These are phyloP conservation scores for Termitomyces sp. DNA, from an alignment of 768 basidiomycete species.

Conservation along the genomic window DNA sequence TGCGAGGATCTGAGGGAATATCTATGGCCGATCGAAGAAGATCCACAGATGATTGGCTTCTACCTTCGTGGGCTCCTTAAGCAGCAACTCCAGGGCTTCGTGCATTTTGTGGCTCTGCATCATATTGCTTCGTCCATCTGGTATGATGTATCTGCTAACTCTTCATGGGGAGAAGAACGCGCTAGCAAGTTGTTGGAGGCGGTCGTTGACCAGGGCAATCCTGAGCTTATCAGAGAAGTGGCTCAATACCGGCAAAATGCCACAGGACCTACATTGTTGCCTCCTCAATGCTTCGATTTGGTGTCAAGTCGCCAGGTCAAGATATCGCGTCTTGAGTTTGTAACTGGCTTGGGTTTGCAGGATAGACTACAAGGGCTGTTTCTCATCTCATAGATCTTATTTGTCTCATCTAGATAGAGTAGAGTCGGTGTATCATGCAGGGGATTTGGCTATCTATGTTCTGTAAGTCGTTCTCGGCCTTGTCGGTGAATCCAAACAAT, in stretches of 20 bases:
- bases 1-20: constrained; percentile 51
- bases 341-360: constrained; percentile 9
- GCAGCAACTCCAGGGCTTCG: constrained; percentile 45
- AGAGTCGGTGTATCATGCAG: not conserved
- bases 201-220: constrained; percentile 44
- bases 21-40: constrained; percentile 65
- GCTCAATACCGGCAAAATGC: constrained; percentile 40
- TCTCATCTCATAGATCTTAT: not conserved
- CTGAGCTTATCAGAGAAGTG: constrained; percentile 45
- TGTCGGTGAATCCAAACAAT: too few relatives aligned
- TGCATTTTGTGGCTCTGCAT: constrained; percentile 66
- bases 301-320: not conserved
- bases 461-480: too few relatives aligned
- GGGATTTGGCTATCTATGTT: too few relatives aligned
- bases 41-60: constrained; percentile 53
- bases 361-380: constrained; percentile 12
- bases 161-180: constrained; percentile 23
- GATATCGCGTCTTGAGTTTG: constrained; percentile 7
- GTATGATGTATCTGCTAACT: constrained; percentile 45
- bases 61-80: constrained; percentile 56
- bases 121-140: constrained; percentile 75
- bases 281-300: constrained; percentile 10
- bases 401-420: constrained; percentile 1
- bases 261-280: constrained; percentile 5
- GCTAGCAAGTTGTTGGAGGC: constrained; percentile 44